These are phyloP conservation scores for Talaromyces verruculosus DNA, from an alignment of 2,329 filamentous ascomycete genomes.

Conservation along the genomic window DNA sequence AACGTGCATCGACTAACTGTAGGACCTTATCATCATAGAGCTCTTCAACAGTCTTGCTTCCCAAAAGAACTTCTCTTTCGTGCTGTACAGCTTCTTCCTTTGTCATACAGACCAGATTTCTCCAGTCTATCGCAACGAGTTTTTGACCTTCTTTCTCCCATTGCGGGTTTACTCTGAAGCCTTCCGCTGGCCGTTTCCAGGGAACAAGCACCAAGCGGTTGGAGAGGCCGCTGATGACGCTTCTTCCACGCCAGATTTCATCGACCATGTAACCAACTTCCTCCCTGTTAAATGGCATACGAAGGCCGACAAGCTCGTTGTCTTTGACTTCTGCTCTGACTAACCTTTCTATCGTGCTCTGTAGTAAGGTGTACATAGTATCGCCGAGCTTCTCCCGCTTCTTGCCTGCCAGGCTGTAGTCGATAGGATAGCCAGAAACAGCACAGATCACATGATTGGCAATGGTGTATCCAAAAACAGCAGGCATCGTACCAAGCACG, in stretches of 20 bases:
- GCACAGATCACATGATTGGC: constrained; percentile 91
- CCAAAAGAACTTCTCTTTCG: constrained; percentile 74
- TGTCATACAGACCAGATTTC: constrained; percentile 84
- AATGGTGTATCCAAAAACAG: constrained; percentile 86
- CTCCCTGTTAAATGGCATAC: constrained; percentile 71
- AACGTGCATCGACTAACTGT: constrained; percentile 64
- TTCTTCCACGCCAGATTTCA: constrained; percentile 82
- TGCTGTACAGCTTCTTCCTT: constrained; percentile 83
- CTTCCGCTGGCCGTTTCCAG: constrained; percentile 67
- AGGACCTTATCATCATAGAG: constrained; percentile 71
- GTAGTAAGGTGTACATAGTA: constrained; percentile 70
- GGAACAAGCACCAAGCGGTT: constrained; percentile 77
- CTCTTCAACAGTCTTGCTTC: constrained; percentile 65
- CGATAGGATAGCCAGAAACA: constrained; percentile 73
- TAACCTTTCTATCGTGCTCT: constrained; percentile 75
- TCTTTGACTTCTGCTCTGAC: constrained; percentile 54
- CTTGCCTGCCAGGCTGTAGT: constrained; percentile 79
- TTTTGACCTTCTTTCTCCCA: constrained; percentile 69
- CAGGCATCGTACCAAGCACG: constrained; percentile 94
- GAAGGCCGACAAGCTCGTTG: constrained; percentile 64
- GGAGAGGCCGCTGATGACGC: constrained; percentile 75
- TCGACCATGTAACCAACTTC: constrained; percentile 88
- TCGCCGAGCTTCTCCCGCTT: constrained; percentile 91
- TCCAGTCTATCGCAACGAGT: constrained; percentile 65
- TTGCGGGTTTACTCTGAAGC: constrained; percentile 62